Conservation (phyloP, 345 rosid species). For the Lepidium didymum region DNA sequence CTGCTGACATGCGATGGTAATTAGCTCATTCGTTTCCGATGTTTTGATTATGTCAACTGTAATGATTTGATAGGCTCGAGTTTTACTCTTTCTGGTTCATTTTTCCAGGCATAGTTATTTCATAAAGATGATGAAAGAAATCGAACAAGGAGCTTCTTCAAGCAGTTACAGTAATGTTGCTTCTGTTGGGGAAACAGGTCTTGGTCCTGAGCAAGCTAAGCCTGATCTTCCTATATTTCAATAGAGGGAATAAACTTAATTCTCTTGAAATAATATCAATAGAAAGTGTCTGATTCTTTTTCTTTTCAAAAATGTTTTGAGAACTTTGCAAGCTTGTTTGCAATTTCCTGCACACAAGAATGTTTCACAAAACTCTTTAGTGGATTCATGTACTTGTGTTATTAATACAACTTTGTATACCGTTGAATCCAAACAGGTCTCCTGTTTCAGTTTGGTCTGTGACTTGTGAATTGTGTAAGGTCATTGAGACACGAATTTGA, state of each 20-base stretch:
- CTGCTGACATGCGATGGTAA: slow-evolving; percentile 91
- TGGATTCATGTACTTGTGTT: slow-evolving; percentile 8
- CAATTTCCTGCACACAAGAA: background rate
- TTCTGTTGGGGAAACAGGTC: slow-evolving; percentile 39
- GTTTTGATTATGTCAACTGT: background rate
- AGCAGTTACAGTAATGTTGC: slow-evolving; percentile 30
- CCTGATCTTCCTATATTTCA: slow-evolving; percentile 74
- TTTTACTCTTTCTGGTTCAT: background rate
- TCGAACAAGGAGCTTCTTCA: slow-evolving; percentile 44
- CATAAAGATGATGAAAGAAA: slow-evolving; percentile 64
- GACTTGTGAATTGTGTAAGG: background rate
- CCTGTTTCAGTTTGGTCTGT: background rate
- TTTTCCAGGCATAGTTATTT: slow-evolving; percentile 77
- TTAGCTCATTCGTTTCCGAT: background rate
- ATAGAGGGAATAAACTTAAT: background rate
- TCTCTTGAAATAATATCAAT: slow-evolving; percentile 15
- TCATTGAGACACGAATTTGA: background rate
- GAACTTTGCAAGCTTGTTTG: slow-evolving; percentile 15
- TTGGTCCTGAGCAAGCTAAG: slow-evolving; percentile 34
- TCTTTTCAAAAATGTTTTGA: background rate
- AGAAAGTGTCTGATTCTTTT: slow-evolving; percentile 15
- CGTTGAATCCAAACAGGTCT: slow-evolving; percentile 3
- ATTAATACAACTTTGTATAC: slow-evolving; percentile 3
- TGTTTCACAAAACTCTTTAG: background rate
- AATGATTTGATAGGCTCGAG: background rate